Evolutionary conservation across 2,329 filamentous ascomycete species (phyloP).

Genomic region (Epichloe brachyelytri): DNA sequence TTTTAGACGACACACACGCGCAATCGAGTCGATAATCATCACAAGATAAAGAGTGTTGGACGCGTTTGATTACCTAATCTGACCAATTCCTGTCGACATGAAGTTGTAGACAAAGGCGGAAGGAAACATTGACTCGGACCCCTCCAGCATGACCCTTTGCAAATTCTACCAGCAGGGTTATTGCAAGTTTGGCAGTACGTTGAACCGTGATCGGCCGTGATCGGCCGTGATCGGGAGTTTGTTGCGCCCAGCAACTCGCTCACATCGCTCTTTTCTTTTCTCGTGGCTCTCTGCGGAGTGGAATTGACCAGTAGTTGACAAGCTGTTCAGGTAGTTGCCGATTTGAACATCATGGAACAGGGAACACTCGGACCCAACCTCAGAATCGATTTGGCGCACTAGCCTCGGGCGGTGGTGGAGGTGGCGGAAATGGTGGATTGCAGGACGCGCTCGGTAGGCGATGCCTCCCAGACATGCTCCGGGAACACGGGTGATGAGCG

Average conservation of each 20-base stretch:
- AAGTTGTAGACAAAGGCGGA: slow-evolving; percentile 1
- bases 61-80: not conserved
- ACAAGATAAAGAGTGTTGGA: not conserved
- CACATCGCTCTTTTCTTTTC: not conserved
- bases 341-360: slow-evolving; percentile 38
- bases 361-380: slow-evolving; percentile 19
- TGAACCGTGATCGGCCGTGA: not conserved
- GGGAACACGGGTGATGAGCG: not conserved
- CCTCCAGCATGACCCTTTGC: slow-evolving; percentile 28
- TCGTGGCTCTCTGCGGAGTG: not conserved
- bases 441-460: slow-evolving; percentile 13
- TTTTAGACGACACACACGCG: not conserved
- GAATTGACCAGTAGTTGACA: not conserved
- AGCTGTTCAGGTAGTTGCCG: slow-evolving; percentile 34
- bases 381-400: slow-evolving; percentile 47
- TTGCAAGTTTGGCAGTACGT: slow-evolving; percentile 35
- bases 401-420: slow-evolving; percentile 14
- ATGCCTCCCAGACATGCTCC: not conserved
- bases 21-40: not conserved
- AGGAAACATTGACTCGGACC: not conserved
- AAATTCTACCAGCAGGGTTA: slow-evolving; percentile 37
- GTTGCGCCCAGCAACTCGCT: not conserved
- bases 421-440: slow-evolving; percentile 14
- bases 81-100: not conserved
- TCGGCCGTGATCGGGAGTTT: not conserved